Evolutionary conservation across 768 basidiomycete genomes (phyloP).

Genomic region (Exidia glandulosa): DNA sequence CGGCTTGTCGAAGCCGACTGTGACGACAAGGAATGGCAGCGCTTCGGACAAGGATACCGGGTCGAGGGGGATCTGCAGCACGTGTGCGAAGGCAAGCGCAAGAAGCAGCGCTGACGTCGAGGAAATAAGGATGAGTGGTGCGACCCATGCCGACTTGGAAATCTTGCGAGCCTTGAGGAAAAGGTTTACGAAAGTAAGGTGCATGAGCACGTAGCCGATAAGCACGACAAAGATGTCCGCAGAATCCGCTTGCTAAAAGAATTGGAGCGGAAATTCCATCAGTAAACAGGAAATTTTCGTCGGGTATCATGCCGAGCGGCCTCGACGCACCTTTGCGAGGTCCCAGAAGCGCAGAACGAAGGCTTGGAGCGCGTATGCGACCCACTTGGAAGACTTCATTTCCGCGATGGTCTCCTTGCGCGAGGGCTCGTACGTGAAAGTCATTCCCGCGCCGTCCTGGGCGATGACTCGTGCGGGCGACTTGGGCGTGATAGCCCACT

Average conservation of each 20-base stretch:
- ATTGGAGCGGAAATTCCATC: constrained; percentile 2
- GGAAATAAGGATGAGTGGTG: constrained; percentile 67
- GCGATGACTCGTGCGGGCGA: background rate
- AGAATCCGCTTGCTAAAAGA: constrained; percentile 74
- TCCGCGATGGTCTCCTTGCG: constrained; percentile 48
- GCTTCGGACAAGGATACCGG: constrained; percentile 91
- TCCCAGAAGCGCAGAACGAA: constrained; percentile 77
- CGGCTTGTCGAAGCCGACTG: constrained; percentile 96
- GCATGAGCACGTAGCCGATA: constrained; percentile 91
- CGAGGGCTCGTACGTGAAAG: constrained; percentile 39
- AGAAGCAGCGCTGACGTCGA: constrained; percentile 76
- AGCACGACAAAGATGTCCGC: constrained; percentile 92
- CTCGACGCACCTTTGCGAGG: constrained; percentile 51
- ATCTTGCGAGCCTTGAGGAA: constrained; percentile 81
- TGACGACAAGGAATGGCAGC: constrained; percentile 94
- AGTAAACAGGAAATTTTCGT: background rate
- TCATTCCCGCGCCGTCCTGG: constrained; percentile 21
- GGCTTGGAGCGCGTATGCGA: constrained; percentile 73
- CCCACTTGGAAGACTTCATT: constrained; percentile 78
- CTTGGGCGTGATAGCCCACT: background rate
- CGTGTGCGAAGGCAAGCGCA: constrained; percentile 64
- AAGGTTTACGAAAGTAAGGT: constrained; percentile 84
- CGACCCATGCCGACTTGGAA: constrained; percentile 64
- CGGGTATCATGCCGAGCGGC: background rate
- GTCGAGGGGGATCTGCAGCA: constrained; percentile 78